Evolutionary conservation across 192 early-diverging fungal genomes (phyloP), one percentile per base, ranked within the genome.

Genomic region (Umbelopsis sp.): DNA sequence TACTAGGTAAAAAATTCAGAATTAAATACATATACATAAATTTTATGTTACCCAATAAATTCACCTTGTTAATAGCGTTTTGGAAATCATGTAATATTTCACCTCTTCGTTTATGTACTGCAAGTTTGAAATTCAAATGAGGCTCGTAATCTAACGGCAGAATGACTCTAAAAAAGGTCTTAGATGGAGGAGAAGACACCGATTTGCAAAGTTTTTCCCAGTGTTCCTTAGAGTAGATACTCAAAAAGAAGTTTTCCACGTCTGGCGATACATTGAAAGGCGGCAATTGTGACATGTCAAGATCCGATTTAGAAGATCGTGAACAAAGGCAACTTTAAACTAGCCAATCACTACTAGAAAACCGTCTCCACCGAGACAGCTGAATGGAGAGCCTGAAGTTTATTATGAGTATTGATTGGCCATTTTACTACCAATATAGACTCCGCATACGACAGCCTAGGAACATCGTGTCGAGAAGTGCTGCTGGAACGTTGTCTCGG

Each of bases 141-240:
- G 56, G 56, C 34, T 11, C 8, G 31, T 62, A 34, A 20, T 36
- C 22, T 12, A 22, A n/a, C 17, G 36, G 25, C 12, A 25, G 22
- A 16, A 47, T 45, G 26, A 71, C 31, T 62, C 70, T 53, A 45
- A 71, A 41, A 71, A 44, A 71, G 11, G 70, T 65, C 4, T 29
- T 34, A 2, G 56, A 29, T 34, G 56, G 66, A 8, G 45, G 43
- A 25, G n/a, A 49, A n/a, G 29, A 25, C 11, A 50, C 21, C 4
- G 25, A 10, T 24, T 31, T 2, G 6, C 66, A 22, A 25, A 44
- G 44, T 16, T 22, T 29, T 21, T 51, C 50, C 21, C 49, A 50
- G 29, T 51, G 45, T 5, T 6, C 7, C 26, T 29, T 26, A 4
- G 56, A 36, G 31, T 62, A 62, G 20, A 32, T n/a, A 17, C 14